Evolutionary conservation across 225 moss, liverwort and hornwort genomes (phyloP).

Genomic region (Lunularia cruciata): DNA sequence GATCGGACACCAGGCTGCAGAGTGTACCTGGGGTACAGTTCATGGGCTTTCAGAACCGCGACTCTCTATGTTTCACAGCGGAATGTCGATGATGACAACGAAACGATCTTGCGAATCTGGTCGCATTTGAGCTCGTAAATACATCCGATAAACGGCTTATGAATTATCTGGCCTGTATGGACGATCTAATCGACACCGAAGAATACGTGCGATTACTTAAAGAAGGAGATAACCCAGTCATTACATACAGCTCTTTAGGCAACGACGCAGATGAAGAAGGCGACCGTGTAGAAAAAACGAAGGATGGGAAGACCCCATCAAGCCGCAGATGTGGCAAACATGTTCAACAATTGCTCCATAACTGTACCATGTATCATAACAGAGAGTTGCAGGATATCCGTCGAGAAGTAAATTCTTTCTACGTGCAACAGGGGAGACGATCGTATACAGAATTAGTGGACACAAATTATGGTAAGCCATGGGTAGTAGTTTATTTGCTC

Average conservation of each 20-base stretch:
- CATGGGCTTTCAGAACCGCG: neutral
- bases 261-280: constrained; percentile 11
- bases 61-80: constrained; percentile 11
- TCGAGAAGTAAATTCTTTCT: neutral
- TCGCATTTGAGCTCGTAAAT: constrained; percentile 7
- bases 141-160: neutral
- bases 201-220: constrained; percentile 9
- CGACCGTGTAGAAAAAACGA: too few relatives aligned
- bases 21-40: neutral
- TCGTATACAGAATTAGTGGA: neutral
- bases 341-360: constrained; percentile 8
- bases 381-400: neutral
- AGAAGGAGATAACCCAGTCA: neutral
- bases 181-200: constrained; percentile 14
- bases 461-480: constrained; percentile 1
- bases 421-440: neutral
- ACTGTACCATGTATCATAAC: neutral
- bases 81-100: neutral
- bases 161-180: neutral
- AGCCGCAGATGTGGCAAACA: too few relatives aligned
- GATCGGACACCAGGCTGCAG: neutral
- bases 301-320: too few relatives aligned
- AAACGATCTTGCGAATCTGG: constrained; percentile 15
- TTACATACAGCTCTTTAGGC: neutral
- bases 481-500: neutral